These are phyloP conservation scores for Talaromyces atroroseus DNA, from an alignment of 2,329 filamentous ascomycete species.

Conservation along the genomic window DNA sequence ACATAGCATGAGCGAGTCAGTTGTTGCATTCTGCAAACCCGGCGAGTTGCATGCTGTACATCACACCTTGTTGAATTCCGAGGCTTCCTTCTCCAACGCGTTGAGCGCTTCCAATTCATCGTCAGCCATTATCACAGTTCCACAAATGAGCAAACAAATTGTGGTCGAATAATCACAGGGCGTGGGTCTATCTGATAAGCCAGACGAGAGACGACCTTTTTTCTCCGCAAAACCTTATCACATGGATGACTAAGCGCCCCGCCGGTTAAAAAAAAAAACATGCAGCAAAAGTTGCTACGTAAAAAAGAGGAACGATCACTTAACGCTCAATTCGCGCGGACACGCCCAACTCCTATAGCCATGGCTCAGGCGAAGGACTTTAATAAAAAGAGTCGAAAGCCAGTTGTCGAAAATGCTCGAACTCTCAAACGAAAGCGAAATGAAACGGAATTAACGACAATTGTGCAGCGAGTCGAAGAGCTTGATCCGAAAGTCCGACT, in stretches of 20 bases:
- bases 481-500: constrained; percentile 45
- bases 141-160: neutral
- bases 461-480: constrained; percentile 40
- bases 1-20: constrained; percentile 17
- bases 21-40: neutral
- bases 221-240: constrained; percentile 25
- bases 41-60: neutral
- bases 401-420: constrained; percentile 22
- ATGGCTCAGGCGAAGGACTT: constrained; percentile 29
- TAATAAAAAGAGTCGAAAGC: constrained; percentile 19
- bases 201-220: neutral
- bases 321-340: neutral
- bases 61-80: constrained; percentile 80
- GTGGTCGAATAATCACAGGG: neutral
- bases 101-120: constrained; percentile 72
- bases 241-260: constrained; percentile 30
- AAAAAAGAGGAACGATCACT: neutral
- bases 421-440: constrained; percentile 44
- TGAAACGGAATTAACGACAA: constrained; percentile 38
- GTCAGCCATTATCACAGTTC: constrained; percentile 43
- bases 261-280: constrained; percentile 17
- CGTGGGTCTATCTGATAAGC: constrained; percentile 6
- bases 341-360: constrained; percentile 2
- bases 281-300: neutral
- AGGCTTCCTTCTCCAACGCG: constrained; percentile 74